A percentile compares a stretch with the other conserved stretches of the same genome.
phyloP scores from a whole-genome alignment of 2,329 filamentous ascomycete genomes.

The Sarocladium strictum region DNA sequence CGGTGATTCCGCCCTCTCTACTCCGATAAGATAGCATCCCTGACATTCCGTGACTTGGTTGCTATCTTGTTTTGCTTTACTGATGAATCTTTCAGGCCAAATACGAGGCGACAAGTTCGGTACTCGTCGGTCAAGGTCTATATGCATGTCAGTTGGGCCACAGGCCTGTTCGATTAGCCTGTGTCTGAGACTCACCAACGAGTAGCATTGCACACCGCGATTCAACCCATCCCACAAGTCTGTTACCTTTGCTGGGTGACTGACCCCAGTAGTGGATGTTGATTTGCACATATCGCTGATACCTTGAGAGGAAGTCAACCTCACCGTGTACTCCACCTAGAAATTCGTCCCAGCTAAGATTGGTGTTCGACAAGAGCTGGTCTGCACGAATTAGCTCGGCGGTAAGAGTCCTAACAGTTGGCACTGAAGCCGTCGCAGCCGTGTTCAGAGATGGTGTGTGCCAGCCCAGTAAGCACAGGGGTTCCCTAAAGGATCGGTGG shows the following conservation, averaged over 20 bases:
- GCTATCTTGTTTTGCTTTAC: constrained; percentile 19
- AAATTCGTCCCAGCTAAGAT: constrained; percentile 37
- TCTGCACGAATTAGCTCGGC: constrained; percentile 45
- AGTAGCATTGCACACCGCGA: constrained; percentile 53
- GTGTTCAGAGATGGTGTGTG: constrained; percentile 57
- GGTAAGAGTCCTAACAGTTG: constrained; percentile 45
- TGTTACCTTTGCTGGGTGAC: constrained; percentile 45
- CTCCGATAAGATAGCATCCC: constrained; percentile 56
- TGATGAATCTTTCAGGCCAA: constrained; percentile 56
- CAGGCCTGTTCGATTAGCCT: background rate
- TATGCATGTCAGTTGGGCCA: background rate
- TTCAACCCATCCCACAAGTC: constrained; percentile 58
- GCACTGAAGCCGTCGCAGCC: constrained; percentile 44
- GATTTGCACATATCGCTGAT: constrained; percentile 53
- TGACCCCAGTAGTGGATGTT: constrained; percentile 61
- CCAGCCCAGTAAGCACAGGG: constrained; percentile 58
- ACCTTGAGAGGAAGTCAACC: constrained; percentile 42
- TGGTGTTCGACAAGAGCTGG: constrained; percentile 27
- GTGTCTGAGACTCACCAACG: constrained; percentile 40
- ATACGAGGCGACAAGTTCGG: constrained; percentile 48
- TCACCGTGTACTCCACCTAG: constrained; percentile 25
- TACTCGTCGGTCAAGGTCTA: constrained; percentile 48
- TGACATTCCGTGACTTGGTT: constrained; percentile 40
- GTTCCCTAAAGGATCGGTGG: constrained; percentile 49
- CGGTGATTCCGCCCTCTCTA: constrained; percentile 29